These are phyloP conservation scores for Mycena albidolilacea DNA, from an alignment of 768 basidiomycete genomes.

Conservation along the genomic window DNA sequence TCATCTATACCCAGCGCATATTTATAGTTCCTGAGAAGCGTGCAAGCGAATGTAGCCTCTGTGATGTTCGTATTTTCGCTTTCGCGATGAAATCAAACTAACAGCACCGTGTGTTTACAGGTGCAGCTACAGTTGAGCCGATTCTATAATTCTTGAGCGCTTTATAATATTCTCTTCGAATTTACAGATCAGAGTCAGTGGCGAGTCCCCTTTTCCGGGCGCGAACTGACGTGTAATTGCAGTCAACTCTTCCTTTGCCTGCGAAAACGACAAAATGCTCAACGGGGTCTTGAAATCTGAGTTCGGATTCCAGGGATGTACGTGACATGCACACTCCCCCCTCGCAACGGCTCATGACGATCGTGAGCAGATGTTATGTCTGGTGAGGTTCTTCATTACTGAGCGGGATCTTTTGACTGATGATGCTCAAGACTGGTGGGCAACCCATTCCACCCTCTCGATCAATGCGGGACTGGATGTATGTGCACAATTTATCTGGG, in stretches of 20 bases:
- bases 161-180: background rate
- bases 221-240: background rate
- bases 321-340: constrained; percentile 36
- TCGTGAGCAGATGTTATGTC: constrained; percentile 59
- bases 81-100: background rate
- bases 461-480: constrained; percentile 77
- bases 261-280: constrained; percentile 72
- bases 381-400: constrained; percentile 45
- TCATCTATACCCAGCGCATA: background rate
- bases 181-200: constrained; percentile 43
- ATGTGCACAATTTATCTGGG: constrained; percentile 35
- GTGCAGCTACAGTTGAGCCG: constrained; percentile 40
- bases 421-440: constrained; percentile 68
- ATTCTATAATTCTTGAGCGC: background rate
- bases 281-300: constrained; percentile 78
- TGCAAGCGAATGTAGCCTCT: constrained; percentile 34
- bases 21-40: constrained; percentile 35
- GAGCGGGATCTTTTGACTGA: background rate
- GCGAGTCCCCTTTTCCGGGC: too few species aligned
- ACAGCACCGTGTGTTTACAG: background rate
- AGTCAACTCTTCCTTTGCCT: constrained; percentile 74
- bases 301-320: constrained; percentile 77
- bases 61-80: constrained; percentile 25
- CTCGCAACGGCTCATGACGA: constrained; percentile 24
- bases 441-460: constrained; percentile 71